phyloP scores from a whole-genome alignment of 306 rosid genomes.

The Phaseolus lunatus region DNA sequence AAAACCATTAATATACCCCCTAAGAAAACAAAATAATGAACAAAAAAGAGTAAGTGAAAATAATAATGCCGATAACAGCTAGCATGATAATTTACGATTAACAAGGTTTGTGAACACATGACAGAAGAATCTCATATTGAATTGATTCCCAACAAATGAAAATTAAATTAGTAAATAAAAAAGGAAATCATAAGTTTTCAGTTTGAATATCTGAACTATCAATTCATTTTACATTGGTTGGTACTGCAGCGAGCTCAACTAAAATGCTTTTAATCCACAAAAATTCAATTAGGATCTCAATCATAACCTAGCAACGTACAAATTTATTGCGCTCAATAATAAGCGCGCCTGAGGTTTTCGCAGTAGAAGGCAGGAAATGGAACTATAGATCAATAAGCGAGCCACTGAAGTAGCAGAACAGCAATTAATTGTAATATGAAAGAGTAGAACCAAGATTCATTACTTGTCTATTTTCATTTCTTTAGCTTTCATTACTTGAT shows the following conservation, averaged over 20 bases:
- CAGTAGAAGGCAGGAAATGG: conserved; percentile 27
- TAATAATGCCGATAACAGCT: conserved; percentile 18
- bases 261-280: background rate
- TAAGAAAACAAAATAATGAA: conserved; percentile 17
- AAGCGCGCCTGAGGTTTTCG: conserved; percentile 17
- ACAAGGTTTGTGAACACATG: conserved; percentile 12
- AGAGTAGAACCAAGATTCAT: conserved; percentile 37
- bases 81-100: conserved; percentile 16
- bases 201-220: conserved; percentile 23
- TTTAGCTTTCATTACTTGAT: conserved; percentile 76
- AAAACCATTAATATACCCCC: conserved; percentile 19
- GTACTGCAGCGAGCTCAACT: background rate
- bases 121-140: conserved; percentile 21
- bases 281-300: conserved; percentile 27
- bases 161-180: conserved; percentile 17
- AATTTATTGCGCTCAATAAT: background rate
- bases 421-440: conserved; percentile 31
- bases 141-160: conserved; percentile 1
- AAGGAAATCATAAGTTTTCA: conserved; percentile 35
- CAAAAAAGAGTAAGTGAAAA: conserved; percentile 15
- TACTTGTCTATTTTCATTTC: conserved; percentile 97
- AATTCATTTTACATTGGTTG: background rate
- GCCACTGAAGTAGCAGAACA: conserved; percentile 14
- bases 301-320: background rate
- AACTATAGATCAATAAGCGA: conserved; percentile 15